Conservation (phyloP, 257 asterid genomes). For the Gentiana straminea region DNA sequence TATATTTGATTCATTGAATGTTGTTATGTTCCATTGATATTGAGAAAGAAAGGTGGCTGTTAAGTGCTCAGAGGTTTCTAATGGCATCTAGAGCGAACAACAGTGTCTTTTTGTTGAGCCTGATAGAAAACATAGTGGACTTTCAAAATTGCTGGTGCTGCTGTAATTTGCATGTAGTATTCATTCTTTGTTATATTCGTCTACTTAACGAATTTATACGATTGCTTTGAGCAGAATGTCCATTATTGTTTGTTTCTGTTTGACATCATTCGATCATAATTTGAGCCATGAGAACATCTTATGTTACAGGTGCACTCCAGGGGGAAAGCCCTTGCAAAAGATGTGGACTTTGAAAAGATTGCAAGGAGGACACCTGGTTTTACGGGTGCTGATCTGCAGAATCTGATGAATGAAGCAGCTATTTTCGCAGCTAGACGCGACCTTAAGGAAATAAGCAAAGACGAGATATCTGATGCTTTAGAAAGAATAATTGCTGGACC, state of each 20-base stretch:
- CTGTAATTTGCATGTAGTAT: no score
- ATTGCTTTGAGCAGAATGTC: no score
- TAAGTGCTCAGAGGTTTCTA: no score
- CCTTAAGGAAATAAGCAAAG: constrained; percentile 96
- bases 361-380: constrained; percentile 97
- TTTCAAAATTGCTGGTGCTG: no score
- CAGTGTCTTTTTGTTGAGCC: no score
- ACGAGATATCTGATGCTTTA: constrained; percentile 91
- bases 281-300: neutral
- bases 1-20: neutral
- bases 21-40: neutral
- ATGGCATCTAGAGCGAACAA: no score
- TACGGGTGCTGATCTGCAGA: constrained; percentile 97
- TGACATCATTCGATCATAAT: no score
- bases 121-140: no score
- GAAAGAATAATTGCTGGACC: constrained; percentile 99
- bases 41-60: neutral
- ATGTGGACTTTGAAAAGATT: constrained; percentile 91
- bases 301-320: constrained; percentile 67
- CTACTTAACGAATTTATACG: no score
- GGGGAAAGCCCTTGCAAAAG: constrained; percentile 96
- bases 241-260: no score
- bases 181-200: no score
- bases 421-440: constrained; percentile 97
- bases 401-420: constrained; percentile 99